Conservation (phyloP, 106 monocot species). For the Chionographis japonica region DNA sequence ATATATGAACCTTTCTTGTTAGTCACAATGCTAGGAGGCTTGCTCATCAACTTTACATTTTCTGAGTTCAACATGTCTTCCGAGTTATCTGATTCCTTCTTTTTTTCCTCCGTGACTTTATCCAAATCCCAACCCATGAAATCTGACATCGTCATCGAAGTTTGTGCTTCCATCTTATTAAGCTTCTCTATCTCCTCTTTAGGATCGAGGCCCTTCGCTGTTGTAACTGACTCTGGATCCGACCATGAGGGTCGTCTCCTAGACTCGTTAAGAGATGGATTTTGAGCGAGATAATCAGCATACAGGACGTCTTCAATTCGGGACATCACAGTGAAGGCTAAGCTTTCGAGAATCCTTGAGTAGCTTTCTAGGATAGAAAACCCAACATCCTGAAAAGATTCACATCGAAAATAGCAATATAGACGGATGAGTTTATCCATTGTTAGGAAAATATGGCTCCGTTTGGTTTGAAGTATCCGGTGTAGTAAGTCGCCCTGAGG, state of each 20-base stretch:
- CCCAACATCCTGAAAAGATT: slow-evolving; percentile 46
- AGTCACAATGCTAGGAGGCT: slow-evolving; percentile 17
- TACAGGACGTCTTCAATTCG: slow-evolving; percentile 63
- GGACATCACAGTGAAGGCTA: slow-evolving; percentile 69
- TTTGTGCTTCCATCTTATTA: slow-evolving; percentile 31
- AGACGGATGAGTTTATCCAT: no score
- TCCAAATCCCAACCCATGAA: slow-evolving; percentile 91
- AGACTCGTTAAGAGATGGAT: slow-evolving; percentile 16
- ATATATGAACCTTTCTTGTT: slow-evolving; percentile 50
- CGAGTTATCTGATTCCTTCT: slow-evolving; percentile 22
- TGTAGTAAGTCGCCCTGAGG: no score
- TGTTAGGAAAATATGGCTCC: no score
- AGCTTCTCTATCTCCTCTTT: slow-evolving; percentile 64
- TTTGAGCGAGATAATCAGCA: slow-evolving; percentile 32
- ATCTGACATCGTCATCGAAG: slow-evolving; percentile 76
- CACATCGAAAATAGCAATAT: not conserved
- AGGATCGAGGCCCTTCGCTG: slow-evolving; percentile 11
- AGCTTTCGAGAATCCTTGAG: slow-evolving; percentile 63
- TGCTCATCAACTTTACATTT: slow-evolving; percentile 18
- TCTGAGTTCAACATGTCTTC: slow-evolving; percentile 1
- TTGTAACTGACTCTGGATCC: not conserved
- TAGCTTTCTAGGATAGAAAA: slow-evolving; percentile 68
- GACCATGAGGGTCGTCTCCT: slow-evolving; percentile 8
- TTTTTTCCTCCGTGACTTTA: slow-evolving; percentile 27
- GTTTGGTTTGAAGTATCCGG: no score